Conservation (phyloP, 1,284 basidiomycete species). For the Rhodofomes roseus region DNA sequence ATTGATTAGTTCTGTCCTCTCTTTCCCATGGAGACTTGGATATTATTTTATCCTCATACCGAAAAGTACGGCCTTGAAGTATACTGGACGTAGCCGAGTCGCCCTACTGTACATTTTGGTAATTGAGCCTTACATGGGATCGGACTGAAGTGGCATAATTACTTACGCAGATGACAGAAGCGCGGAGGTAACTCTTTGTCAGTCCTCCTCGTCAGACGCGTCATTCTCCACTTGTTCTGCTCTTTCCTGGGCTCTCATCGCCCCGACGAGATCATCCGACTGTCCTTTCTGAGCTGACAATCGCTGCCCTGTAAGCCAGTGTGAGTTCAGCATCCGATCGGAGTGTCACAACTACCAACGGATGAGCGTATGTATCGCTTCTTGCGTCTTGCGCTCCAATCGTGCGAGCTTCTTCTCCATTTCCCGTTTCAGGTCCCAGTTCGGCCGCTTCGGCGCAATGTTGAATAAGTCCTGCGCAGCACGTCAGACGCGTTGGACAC, state of each 20-base stretch:
- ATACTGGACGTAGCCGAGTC: not conserved
- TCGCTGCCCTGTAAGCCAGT: constrained; percentile 55
- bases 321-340: constrained; percentile 17
- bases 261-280: constrained; percentile 71
- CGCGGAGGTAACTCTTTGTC: not conserved
- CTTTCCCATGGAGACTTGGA: not conserved
- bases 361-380: constrained; percentile 90
- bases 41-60: not conserved
- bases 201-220: constrained; percentile 40
- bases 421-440: constrained; percentile 97
- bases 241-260: constrained; percentile 68
- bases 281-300: constrained; percentile 73
- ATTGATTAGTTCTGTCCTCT: not conserved
- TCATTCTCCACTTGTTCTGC: constrained; percentile 25
- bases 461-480: constrained; percentile 83
- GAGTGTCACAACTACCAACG: constrained; percentile 48
- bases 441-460: constrained; percentile 93
- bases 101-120: not conserved
- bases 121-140: not conserved
- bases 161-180: not conserved
- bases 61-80: not conserved
- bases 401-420: constrained; percentile 87
- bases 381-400: constrained; percentile 88
- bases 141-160: not conserved
- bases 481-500: constrained; percentile 2